These are phyloP conservation scores for Gaertneriomyces sp. DNA, from an alignment of 192 early-diverging fungal species.

Conservation along the genomic window DNA sequence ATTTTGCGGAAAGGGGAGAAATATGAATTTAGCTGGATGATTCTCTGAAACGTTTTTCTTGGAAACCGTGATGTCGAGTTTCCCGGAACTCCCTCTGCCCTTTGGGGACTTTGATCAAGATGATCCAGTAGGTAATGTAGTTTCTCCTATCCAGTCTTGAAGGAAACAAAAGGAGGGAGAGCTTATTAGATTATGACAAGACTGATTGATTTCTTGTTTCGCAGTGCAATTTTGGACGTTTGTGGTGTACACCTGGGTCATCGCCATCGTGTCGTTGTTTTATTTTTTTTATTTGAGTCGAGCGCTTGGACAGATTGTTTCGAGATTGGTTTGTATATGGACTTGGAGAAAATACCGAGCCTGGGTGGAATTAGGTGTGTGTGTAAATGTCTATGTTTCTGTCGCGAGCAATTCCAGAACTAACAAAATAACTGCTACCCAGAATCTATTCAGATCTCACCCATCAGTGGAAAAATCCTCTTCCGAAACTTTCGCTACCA, in stretches of 20 bases:
- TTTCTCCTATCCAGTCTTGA: background rate
- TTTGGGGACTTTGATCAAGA: slow-evolving; percentile 33
- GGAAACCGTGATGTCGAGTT: background rate
- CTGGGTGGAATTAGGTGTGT: slow-evolving; percentile 66
- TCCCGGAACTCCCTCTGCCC: slow-evolving; percentile 25
- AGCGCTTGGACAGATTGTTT: slow-evolving; percentile 57
- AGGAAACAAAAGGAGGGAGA: background rate
- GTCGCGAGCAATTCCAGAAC: background rate
- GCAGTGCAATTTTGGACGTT: slow-evolving; percentile 56
- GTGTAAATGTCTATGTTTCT: slow-evolving; percentile 5
- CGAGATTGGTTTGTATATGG: slow-evolving; percentile 58
- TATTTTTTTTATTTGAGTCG: slow-evolving; percentile 73
- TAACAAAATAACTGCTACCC: background rate
- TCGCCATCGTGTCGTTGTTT: slow-evolving; percentile 65
- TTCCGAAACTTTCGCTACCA: slow-evolving; percentile 74
- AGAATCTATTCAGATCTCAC: slow-evolving; percentile 69
- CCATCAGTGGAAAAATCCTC: slow-evolving; percentile 68
- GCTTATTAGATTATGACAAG: background rate
- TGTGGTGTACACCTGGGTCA: slow-evolving; percentile 62
- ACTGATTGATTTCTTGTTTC: background rate
- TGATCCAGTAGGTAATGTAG: slow-evolving; percentile 16
- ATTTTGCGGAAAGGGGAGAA: background rate
- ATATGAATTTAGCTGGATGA: background rate
- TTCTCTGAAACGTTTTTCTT: background rate
- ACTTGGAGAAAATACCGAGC: slow-evolving; percentile 65